Percentiles rank a stretch among this genome's conserved stretches.
Evolutionary conservation across 2,329 filamentous ascomycete species (phyloP).

Genomic region (Cladobotryum protrusum): DNA sequence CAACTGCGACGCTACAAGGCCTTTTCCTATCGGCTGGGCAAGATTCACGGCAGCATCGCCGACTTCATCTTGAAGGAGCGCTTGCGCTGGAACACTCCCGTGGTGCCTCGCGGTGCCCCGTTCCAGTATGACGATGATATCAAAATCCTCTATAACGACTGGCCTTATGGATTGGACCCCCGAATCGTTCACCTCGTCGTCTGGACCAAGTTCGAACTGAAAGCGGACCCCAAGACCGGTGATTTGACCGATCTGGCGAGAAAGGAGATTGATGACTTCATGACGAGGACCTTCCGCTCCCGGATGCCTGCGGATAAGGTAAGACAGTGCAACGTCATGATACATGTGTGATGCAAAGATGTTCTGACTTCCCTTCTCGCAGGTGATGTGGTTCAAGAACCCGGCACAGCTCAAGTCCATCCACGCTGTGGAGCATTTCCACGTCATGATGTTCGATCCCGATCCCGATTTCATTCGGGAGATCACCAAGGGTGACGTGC

Average conservation of each 20-base stretch:
- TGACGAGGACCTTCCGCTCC: conserved; percentile 58
- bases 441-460: conserved; percentile 82
- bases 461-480: conserved; percentile 61
- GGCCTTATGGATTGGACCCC: conserved; percentile 81
- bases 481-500: conserved; percentile 69
- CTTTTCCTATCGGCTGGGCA: conserved; percentile 58
- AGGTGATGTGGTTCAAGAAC: conserved; percentile 57
- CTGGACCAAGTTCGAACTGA: conserved; percentile 84
- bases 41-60: conserved; percentile 69
- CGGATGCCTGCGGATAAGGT: conserved; percentile 48
- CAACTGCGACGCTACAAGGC: conserved; percentile 72
- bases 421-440: conserved; percentile 84
- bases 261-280: conserved; percentile 62
- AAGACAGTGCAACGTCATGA: conserved; percentile 21
- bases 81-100: conserved; percentile 58
- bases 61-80: conserved; percentile 66
- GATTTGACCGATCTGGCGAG: conserved; percentile 61
- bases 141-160: conserved; percentile 82
- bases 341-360: background rate
- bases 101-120: conserved; percentile 28
- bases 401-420: conserved; percentile 82
- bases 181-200: conserved; percentile 80
- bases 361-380: background rate
- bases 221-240: conserved; percentile 58
- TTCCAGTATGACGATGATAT: conserved; percentile 50